Evolutionary conservation across 352 stramenopile species (phyloP).

Genomic region (Peronospora belbahrii): DNA sequence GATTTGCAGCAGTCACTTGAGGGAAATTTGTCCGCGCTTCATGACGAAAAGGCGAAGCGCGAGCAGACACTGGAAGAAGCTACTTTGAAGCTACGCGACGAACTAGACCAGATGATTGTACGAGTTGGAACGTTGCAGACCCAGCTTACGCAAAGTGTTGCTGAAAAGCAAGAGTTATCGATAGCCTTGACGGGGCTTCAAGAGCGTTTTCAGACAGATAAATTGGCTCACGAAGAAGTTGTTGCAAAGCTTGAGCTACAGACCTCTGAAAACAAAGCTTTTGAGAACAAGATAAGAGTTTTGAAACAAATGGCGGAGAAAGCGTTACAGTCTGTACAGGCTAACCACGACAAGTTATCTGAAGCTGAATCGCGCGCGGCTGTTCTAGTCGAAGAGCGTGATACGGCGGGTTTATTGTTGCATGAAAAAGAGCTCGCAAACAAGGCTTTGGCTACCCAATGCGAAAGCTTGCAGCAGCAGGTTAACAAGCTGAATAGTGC

Average conservation of each 20-base stretch:
- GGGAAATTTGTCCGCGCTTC: conserved; percentile 22
- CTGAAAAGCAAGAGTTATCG: conserved; percentile 19
- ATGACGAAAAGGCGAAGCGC: conserved; percentile 35
- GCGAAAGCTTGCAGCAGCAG: conserved; percentile 16
- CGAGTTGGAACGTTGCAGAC: conserved; percentile 15
- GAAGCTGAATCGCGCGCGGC: conserved; percentile 17
- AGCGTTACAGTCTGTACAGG: conserved; percentile 25
- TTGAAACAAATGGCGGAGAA: conserved; percentile 32
- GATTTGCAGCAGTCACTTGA: conserved; percentile 31
- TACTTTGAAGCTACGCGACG: conserved; percentile 17
- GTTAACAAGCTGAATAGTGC: conserved; percentile 18
- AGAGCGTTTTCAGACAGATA: conserved; percentile 15
- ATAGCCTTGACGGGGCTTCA: conserved; percentile 6
- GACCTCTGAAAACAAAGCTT: conserved; percentile 13
- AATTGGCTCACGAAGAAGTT: conserved; percentile 12
- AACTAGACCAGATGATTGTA: conserved; percentile 18
- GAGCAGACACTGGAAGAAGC: conserved; percentile 35
- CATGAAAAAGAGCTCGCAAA: conserved; percentile 12
- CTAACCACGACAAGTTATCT: conserved; percentile 16
- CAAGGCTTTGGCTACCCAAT: conserved; percentile 8
- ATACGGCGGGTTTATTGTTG: conserved; percentile 12
- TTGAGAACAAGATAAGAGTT: conserved; percentile 23
- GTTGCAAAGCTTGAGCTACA: conserved; percentile 24
- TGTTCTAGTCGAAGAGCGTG: conserved; percentile 18
- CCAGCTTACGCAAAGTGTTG: conserved; percentile 11